These are phyloP conservation scores for Phytopythium aichiense DNA, from an alignment of 352 stramenopile species.

Conservation along the genomic window DNA sequence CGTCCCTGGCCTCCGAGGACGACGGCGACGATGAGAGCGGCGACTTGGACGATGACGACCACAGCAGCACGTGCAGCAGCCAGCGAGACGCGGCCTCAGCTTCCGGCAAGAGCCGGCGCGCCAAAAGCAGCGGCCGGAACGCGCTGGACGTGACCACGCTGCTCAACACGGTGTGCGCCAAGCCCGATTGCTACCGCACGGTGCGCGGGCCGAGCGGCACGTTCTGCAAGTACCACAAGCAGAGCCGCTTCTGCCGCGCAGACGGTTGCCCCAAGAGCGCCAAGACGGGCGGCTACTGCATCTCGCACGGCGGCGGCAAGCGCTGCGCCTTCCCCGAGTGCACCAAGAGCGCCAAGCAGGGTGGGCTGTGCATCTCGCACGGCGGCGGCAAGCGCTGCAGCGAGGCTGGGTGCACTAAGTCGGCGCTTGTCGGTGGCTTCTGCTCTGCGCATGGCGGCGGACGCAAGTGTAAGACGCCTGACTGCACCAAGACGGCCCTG, in stretches of 20 bases:
- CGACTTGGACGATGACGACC: slow-evolving; percentile 10
- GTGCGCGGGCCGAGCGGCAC: slow-evolving; percentile 57
- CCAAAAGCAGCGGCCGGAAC: slow-evolving; percentile 19
- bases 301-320: slow-evolving; percentile 69
- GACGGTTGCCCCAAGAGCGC: slow-evolving; percentile 67
- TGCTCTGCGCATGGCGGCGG: slow-evolving; percentile 81
- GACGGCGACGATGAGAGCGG: slow-evolving; percentile 30
- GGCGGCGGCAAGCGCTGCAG: slow-evolving; percentile 80
- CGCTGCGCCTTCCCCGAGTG: slow-evolving; percentile 28
- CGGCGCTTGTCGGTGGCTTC: slow-evolving; percentile 73
- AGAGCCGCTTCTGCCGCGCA: slow-evolving; percentile 73
- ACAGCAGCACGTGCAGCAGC: slow-evolving; percentile 6
- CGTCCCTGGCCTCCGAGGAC: slow-evolving; percentile 8
- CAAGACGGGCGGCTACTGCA: slow-evolving; percentile 80
- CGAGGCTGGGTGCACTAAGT: slow-evolving; percentile 72
- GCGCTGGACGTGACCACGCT: slow-evolving; percentile 59
- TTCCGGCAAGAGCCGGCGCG: slow-evolving; percentile 20
- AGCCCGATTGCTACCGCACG: slow-evolving; percentile 73
- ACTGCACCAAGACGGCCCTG: slow-evolving; percentile 77
- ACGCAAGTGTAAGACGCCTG: slow-evolving; percentile 61
- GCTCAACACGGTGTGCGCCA: slow-evolving; percentile 78
- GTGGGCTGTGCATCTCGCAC: slow-evolving; percentile 83
- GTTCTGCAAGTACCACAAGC: slow-evolving; percentile 86
- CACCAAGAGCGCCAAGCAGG: slow-evolving; percentile 64
- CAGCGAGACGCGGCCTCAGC: slow-evolving; percentile 10